Conservation (phyloP, 495 filamentous ascomycete species). For the Hypoxylon subgilvum region DNA sequence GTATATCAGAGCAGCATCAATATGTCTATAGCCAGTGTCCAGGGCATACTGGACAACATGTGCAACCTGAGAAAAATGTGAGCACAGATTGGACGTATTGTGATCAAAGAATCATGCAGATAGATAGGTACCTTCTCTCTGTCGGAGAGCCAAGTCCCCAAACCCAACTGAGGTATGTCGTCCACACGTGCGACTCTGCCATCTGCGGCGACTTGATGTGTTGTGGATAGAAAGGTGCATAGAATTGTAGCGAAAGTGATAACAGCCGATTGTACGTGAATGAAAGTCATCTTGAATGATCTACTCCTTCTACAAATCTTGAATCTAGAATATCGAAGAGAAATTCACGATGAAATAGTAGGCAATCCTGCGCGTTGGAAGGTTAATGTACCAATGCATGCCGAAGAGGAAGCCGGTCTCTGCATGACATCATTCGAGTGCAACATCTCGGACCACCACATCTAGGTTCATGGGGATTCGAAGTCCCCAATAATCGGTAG, state of each 20-base stretch:
- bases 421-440: constrained; percentile 30
- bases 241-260: neutral
- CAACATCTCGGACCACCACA: constrained; percentile 6
- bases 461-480: constrained; percentile 8
- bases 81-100: neutral
- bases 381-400: neutral
- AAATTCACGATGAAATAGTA: neutral
- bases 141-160: constrained; percentile 56
- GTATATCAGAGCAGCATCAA: constrained; percentile 53
- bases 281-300: constrained; percentile 1
- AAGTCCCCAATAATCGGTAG: neutral
- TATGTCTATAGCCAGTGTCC: constrained; percentile 65
- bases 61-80: constrained; percentile 14
- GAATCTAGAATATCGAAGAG: neutral
- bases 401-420: neutral
- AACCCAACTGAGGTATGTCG: constrained; percentile 54
- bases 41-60: constrained; percentile 44
- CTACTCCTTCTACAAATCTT: neutral
- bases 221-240: neutral
- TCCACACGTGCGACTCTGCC: neutral
- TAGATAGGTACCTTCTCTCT: constrained; percentile 14
- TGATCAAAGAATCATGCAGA: neutral
- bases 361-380: neutral
- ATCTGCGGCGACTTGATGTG: constrained; percentile 1
- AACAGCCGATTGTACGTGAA: neutral